Base-by-base conservation (phyloP, 768 basidiomycete genomes). In the Heimioporus sp. region DNA sequence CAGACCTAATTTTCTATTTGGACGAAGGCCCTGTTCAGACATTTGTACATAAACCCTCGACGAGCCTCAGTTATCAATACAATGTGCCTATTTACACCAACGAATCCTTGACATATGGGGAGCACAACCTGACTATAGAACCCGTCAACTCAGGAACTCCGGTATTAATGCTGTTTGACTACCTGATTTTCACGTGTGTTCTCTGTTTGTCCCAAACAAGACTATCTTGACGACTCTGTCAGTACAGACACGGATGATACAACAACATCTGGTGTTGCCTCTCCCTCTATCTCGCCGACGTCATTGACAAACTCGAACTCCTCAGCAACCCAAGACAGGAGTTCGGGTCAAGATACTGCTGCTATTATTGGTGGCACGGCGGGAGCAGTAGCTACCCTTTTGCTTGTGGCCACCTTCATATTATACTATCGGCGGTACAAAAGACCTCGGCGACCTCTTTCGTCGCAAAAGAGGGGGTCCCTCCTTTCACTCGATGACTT, bases 121-220 rank as follows among this genome's bases (percentile, higher is more conserved):
- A 43, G 16, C 56, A 61, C 32, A 49, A 1, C 15, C 49, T 62
- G 53, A n/a, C 4, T 16, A 34, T 62, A 13, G 35, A 49, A 21
- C 53, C 60, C 1, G 19, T 40, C 39, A 20, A 47, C n/a, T n/a
- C 45, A 2, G 38, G 28, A 11, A 35, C 11, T 12, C 2, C 24
- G 0, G 39, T 58, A 21, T 46, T 56, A 35, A 56, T 60, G 3
- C n/a, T 58, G 9, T 60, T 60, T 10, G 59, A 61, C 20, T 62
- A 62, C 41, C 20, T 59, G 4, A 42, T 62, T 38, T 62, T 62
- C 24, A 59, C 52, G 57, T 60, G 24, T 2, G 58, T 50, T 17
- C 21, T 17, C 12, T 16, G 10, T 52, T 15, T 7, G 19, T 41
- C 13, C 20, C 19, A 10, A n/a, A 2, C 12, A 24, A 8, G 10